Evolutionary conservation across 805 yeast species (phyloP), one percentile per base, ranked within the genome.

Genomic region (Saturnispora dispora): DNA sequence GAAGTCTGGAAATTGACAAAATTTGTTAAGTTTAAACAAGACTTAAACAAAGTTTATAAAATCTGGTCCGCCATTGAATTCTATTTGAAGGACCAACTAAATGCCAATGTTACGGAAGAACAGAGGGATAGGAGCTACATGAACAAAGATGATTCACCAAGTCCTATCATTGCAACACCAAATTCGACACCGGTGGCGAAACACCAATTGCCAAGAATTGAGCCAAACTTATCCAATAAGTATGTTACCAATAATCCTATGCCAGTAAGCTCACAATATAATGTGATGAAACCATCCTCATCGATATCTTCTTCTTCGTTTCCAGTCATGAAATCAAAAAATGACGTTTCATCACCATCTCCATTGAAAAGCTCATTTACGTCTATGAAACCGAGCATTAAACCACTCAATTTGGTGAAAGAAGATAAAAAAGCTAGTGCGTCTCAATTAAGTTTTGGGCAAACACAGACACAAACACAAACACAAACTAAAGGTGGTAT

Each of bases 1-100:
- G 63, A 68, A 49, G 50, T 68, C 9, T 69, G 72, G 72, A 68
- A 63, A 33, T 53, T 69, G 27, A 52, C 60, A 18, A 58, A 57
- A 45, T 62, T 52, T 53, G 57, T 65, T 23, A 49, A 56, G 11
- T 55, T 54, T 18, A 53, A 51, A 18, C 33, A 45, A 3, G 71
- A 65, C 50, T 49, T 66, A 33, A 55, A 57, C 28, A 47, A 30
- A 6, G 51, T 57, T 7, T 62, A 63, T 28, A 23, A 15, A 25
- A 45, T 53, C 2, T 50, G 58, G 50, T 33, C 22, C 15, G 41
- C 23, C 5, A 53, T 59, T 43, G 60, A 58, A 42, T 17, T 8
- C 1, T 55, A 47, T 50, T 28, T 59, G 39, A 56, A 50, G 25
- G 39, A 35, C 9, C 47, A 47, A 13, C 43, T 55, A 7, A 49